These are phyloP conservation scores for Castanopsis chinensis DNA, from an alignment of 306 rosid species.

Conservation along the genomic window DNA sequence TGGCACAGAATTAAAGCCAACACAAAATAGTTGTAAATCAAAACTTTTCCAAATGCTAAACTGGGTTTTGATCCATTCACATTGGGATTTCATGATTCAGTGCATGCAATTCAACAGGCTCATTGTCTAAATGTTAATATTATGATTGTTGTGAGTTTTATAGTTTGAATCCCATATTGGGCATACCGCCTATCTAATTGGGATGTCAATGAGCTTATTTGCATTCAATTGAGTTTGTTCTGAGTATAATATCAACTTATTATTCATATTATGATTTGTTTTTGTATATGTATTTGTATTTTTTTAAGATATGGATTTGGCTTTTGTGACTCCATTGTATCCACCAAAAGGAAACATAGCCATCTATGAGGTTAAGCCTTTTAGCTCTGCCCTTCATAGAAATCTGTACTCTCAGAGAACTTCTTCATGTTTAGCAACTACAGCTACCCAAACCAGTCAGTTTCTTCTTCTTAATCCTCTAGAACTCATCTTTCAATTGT, in stretches of 20 bases:
- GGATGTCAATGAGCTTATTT: neutral
- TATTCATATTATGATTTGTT: neutral
- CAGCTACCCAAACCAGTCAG: constrained; percentile 37
- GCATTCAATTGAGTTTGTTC: neutral
- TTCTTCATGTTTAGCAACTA: constrained; percentile 19
- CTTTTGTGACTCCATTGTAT: constrained; percentile 26
- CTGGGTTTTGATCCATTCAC: neutral
- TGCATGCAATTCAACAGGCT: neutral
- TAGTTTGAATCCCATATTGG: too few relatives aligned
- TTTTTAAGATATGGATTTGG: constrained; percentile 36
- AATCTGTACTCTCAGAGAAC: constrained; percentile 24
- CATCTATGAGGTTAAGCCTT: constrained; percentile 21
- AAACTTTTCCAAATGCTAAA: too few relatives aligned
- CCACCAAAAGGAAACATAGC: constrained; percentile 25
- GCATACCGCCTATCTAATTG: too few relatives aligned
- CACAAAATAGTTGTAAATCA: too few relatives aligned
- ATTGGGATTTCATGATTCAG: neutral
- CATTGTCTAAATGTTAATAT: neutral
- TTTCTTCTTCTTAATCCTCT: constrained; percentile 18
- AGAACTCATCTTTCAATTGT: neutral
- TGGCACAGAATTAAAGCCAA: too few relatives aligned
- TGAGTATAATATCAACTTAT: neutral
- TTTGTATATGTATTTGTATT: neutral
- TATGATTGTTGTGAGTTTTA: neutral
- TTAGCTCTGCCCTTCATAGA: constrained; percentile 6